A percentile compares a stretch with the other conserved stretches of the same genome.
phyloP scores from a whole-genome alignment of 345 rosid species.

The Hirschfeldia incana region DNA sequence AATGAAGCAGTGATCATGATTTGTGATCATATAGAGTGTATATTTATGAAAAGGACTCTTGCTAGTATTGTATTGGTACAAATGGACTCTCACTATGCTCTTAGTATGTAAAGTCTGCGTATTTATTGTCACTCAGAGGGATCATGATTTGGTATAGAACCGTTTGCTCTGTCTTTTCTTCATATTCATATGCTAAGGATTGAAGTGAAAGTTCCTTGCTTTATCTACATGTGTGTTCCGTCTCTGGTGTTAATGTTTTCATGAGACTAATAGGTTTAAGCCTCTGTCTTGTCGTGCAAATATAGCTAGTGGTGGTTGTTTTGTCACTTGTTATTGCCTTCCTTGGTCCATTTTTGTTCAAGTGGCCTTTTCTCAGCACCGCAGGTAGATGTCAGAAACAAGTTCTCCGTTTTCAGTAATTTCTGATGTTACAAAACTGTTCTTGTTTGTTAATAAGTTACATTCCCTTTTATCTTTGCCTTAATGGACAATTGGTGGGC shows the following conservation, averaged over 20 bases:
- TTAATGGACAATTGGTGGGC: neutral
- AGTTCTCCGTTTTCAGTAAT: neutral
- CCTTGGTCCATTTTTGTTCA: conserved; percentile 85
- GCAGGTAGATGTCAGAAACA: conserved; percentile 58
- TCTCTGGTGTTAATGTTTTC: neutral
- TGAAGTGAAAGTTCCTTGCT: conserved; percentile 13
- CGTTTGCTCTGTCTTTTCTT: neutral
- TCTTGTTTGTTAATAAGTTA: too few relatives aligned
- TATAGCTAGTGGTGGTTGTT: conserved; percentile 89
- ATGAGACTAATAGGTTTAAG: neutral
- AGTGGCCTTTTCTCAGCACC: conserved; percentile 87
- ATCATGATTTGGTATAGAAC: neutral
- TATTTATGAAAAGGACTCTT: too few relatives aligned
- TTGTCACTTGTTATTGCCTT: conserved; percentile 76
- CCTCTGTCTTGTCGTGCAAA: conserved; percentile 40
- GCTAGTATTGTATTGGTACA: too few relatives aligned
- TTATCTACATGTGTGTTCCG: neutral
- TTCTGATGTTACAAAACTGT: too few relatives aligned
- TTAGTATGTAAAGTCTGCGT: conserved; percentile 13
- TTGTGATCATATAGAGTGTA: too few relatives aligned
- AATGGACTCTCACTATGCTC: conserved; percentile 40
- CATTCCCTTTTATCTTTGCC: neutral
- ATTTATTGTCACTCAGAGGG: neutral
- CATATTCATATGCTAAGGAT: conserved; percentile 12
- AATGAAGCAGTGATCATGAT: conserved; percentile 95